Evolutionary conservation across 495 filamentous ascomycete species (phyloP).

Genomic region (Pyrenula aspistea): DNA sequence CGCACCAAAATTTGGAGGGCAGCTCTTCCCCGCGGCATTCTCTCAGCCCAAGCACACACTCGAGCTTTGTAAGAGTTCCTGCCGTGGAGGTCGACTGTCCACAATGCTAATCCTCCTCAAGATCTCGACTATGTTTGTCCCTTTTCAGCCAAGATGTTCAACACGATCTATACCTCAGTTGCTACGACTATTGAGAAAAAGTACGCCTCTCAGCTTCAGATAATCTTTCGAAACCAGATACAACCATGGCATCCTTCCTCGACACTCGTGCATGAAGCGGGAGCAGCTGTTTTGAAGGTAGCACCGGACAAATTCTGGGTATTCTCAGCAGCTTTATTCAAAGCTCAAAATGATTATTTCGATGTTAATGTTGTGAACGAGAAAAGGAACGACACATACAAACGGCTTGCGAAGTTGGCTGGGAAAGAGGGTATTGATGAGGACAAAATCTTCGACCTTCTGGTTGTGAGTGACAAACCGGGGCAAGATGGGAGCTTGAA

Average conservation of each 20-base stretch:
- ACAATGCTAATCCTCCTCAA: constrained; percentile 8
- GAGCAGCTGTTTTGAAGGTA: constrained; percentile 56
- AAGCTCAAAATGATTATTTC: constrained; percentile 59
- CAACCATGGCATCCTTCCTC: constrained; percentile 94
- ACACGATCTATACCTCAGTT: constrained; percentile 49
- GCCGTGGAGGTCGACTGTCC: not conserved
- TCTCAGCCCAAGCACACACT: constrained; percentile 53
- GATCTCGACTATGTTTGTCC: constrained; percentile 83
- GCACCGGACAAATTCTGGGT: constrained; percentile 62
- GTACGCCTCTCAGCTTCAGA: constrained; percentile 46
- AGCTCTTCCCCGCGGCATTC: constrained; percentile 39
- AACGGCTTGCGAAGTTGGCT: constrained; percentile 58
- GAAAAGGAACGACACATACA: constrained; percentile 74
- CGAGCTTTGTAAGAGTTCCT: constrained; percentile 46
- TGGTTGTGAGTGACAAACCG: constrained; percentile 52
- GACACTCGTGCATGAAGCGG: constrained; percentile 81
- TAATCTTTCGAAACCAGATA: constrained; percentile 82
- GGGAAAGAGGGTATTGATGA: constrained; percentile 48
- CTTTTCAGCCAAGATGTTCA: constrained; percentile 60
- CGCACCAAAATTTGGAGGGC: constrained; percentile 64
- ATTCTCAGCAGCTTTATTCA: constrained; percentile 64
- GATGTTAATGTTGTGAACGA: constrained; percentile 75
- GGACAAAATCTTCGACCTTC: constrained; percentile 45
- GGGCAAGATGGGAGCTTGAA: constrained; percentile 55
- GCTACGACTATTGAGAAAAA: constrained; percentile 42